Conservation (phyloP, 108 stramenopile genomes). For the Nitzschia palea region DNA sequence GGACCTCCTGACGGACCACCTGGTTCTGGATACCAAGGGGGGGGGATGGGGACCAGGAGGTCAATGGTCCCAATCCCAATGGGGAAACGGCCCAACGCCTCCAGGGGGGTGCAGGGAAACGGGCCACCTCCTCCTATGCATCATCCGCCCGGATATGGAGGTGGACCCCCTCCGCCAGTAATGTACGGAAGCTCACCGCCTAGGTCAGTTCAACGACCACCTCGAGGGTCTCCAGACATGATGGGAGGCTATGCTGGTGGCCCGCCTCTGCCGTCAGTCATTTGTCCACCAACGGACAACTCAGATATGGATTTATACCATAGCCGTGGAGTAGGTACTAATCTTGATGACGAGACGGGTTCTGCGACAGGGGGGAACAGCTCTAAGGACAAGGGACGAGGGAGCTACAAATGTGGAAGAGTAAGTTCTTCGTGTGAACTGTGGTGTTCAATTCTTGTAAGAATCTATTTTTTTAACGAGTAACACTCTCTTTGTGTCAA, state of each 20-base stretch:
- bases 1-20: constrained; percentile 13
- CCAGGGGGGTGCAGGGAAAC: constrained; percentile 21
- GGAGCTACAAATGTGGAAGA: constrained; percentile 82
- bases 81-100: constrained; percentile 4
- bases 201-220: constrained; percentile 13
- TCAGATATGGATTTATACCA: constrained; percentile 26
- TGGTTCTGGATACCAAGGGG: constrained; percentile 14
- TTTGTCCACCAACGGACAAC: constrained; percentile 29
- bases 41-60: constrained; percentile 18
- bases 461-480: background rate
- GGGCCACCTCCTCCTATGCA: constrained; percentile 38
- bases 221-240: constrained; percentile 27
- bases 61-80: constrained; percentile 23
- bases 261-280: constrained; percentile 1
- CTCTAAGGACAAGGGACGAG: constrained; percentile 79
- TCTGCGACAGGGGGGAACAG: constrained; percentile 32
- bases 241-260: constrained; percentile 17
- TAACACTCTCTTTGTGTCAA: background rate
- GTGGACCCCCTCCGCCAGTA: constrained; percentile 10
- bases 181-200: constrained; percentile 25
- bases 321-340: constrained; percentile 18
- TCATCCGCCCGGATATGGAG: constrained; percentile 30
- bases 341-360: constrained; percentile 21
- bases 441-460: background rate
- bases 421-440: constrained; percentile 33